These are phyloP conservation scores for Agroathelia rolfsii DNA, from an alignment of 1,284 basidiomycete species.

Conservation along the genomic window DNA sequence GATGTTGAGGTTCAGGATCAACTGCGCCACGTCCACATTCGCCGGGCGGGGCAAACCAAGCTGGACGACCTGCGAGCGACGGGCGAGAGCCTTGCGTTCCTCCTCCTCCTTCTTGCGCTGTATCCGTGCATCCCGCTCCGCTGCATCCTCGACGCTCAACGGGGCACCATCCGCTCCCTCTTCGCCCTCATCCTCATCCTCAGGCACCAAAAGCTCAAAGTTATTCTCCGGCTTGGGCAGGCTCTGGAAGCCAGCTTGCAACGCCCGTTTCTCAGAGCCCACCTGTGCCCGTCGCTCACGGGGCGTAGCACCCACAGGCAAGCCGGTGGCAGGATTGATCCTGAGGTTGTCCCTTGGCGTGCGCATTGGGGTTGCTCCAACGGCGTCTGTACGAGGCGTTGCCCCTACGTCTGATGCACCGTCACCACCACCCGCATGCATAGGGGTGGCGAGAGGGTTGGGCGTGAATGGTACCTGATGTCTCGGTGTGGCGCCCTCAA, in stretches of 20 bases:
- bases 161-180: conserved; percentile 30
- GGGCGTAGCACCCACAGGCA: conserved; percentile 57
- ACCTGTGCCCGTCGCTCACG: conserved; percentile 59
- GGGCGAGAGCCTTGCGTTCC: conserved; percentile 66
- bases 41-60: conserved; percentile 79
- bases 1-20: conserved; percentile 52
- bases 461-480: conserved; percentile 85
- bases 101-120: conserved; percentile 67
- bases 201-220: conserved; percentile 90
- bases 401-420: conserved; percentile 39
- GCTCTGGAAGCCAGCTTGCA: conserved; percentile 74
- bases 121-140: conserved; percentile 80
- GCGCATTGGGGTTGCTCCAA: conserved; percentile 69
- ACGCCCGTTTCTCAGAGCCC: conserved; percentile 58
- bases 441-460: conserved; percentile 88
- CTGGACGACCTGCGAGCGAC: conserved; percentile 79
- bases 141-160: conserved; percentile 76
- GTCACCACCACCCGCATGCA: too few relatives aligned
- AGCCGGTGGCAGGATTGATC: conserved; percentile 70
- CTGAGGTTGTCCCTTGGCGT: conserved; percentile 90
- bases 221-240: conserved; percentile 96
- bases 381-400: conserved; percentile 49
- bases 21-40: conserved; percentile 62
- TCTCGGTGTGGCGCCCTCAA: conserved; percentile 86
- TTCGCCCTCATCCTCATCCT: conserved; percentile 65